phyloP scores from a whole-genome alignment of 108 stramenopile genomes.

The Asterionellopsis glacialis region DNA sequence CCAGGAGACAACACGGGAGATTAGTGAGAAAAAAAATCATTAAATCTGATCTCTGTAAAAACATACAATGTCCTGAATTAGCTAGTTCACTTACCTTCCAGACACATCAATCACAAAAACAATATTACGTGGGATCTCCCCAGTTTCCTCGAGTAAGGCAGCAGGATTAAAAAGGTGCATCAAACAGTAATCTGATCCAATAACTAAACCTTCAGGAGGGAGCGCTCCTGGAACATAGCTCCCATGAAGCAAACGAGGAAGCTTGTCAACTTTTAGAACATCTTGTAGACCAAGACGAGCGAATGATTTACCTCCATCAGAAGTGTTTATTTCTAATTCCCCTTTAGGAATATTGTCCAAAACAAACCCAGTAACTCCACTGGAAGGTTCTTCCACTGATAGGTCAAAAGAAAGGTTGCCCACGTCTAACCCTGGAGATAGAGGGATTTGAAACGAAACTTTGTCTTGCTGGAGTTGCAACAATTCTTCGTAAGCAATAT shows the following conservation, averaged over 20 bases:
- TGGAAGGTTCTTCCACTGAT: too few relatives aligned
- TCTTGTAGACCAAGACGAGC: neutral
- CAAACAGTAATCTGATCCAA: neutral
- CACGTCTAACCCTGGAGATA: conserved; percentile 13
- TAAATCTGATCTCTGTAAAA: too few relatives aligned
- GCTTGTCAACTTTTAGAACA: neutral
- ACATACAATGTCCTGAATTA: too few relatives aligned
- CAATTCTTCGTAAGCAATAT: conserved; percentile 1
- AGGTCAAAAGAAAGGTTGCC: too few relatives aligned
- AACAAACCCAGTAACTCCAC: too few relatives aligned
- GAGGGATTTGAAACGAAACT: conserved; percentile 9
- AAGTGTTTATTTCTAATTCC: too few relatives aligned
- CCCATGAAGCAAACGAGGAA: conserved; percentile 1
- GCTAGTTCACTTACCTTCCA: neutral
- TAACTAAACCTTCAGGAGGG: neutral
- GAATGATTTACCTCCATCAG: too few relatives aligned
- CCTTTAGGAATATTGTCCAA: too few relatives aligned
- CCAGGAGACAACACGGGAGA: too few relatives aligned
- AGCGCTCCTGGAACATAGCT: neutral
- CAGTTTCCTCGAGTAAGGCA: neutral
- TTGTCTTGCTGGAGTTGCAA: neutral
- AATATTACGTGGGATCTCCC: conserved; percentile 4
- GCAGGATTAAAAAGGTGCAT: conserved; percentile 9
- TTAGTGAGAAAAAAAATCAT: too few relatives aligned
- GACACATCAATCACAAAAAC: conserved; percentile 14